phyloP scores from a whole-genome alignment of 805 yeast species.

The Vanderwaltozyma polyspora region DNA sequence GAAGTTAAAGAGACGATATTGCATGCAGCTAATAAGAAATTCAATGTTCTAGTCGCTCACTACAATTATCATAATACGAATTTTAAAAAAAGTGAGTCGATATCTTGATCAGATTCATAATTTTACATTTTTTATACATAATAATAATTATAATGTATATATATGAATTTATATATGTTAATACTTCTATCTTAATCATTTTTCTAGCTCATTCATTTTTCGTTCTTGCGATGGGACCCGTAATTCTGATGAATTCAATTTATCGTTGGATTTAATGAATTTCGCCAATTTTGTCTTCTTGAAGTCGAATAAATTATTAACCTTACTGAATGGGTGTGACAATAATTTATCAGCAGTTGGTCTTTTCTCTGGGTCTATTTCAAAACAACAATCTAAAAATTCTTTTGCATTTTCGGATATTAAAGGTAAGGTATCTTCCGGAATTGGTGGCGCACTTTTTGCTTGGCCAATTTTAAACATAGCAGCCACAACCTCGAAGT shows the following conservation, averaged over 20 bases:
- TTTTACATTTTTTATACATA: neutral
- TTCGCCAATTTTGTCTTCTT: conserved; percentile 43
- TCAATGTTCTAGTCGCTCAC: conserved; percentile 17
- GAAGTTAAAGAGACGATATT: conserved; percentile 13
- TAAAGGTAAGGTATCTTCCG: conserved; percentile 64
- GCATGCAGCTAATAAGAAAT: conserved; percentile 16
- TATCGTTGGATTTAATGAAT: conserved; percentile 37
- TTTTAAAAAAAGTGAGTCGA: neutral
- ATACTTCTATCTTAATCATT: neutral
- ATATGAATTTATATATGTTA: too few species aligned
- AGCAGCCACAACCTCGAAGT: conserved; percentile 89
- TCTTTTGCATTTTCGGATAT: conserved; percentile 56
- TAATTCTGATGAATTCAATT: conserved; percentile 22
- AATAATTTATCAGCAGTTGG: conserved; percentile 73
- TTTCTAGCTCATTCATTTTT: too few species aligned
- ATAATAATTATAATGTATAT: neutral
- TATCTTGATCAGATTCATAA: neutral
- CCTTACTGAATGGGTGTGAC: conserved; percentile 40
- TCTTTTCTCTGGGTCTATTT: conserved; percentile 64
- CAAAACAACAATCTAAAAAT: conserved; percentile 69
- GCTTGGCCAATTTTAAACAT: conserved; percentile 81
- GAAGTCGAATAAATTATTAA: conserved; percentile 37
- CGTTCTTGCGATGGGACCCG: conserved; percentile 19
- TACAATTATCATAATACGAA: conserved; percentile 4
- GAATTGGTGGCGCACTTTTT: conserved; percentile 89